phyloP scores from a whole-genome alignment of 2,329 filamentous ascomycete species.

The Calonectria fujianensis region DNA sequence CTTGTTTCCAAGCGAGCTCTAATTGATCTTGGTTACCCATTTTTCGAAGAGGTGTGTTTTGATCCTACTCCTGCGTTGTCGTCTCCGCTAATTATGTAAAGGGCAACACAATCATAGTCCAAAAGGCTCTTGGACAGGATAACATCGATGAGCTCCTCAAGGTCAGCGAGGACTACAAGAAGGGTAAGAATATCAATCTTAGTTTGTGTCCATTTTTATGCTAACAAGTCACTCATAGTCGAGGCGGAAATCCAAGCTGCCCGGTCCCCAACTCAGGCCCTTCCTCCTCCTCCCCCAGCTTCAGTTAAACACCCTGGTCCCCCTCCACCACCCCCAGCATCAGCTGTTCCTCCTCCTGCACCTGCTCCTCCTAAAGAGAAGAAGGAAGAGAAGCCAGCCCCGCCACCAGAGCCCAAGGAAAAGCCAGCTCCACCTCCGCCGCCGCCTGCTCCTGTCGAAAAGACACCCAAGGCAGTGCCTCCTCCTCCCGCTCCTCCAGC shows the following conservation, averaged over 20 bases:
- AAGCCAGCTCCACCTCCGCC: slow-evolving; percentile 43
- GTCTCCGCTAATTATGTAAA: slow-evolving; percentile 59
- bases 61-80: not conserved
- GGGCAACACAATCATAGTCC: slow-evolving; percentile 88
- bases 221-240: slow-evolving; percentile 38
- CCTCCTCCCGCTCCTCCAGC: slow-evolving; percentile 48
- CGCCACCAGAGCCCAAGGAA: slow-evolving; percentile 26
- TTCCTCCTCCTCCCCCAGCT: slow-evolving; percentile 54
- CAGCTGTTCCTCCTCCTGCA: slow-evolving; percentile 43
- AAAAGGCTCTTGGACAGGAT: slow-evolving; percentile 89
- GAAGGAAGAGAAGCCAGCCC: slow-evolving; percentile 40
- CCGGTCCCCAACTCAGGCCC: slow-evolving; percentile 52
- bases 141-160: slow-evolving; percentile 94
- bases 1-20: slow-evolving; percentile 88
- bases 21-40: slow-evolving; percentile 90
- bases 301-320: slow-evolving; percentile 6
- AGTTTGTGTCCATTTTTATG: not conserved
- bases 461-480: slow-evolving; percentile 38
- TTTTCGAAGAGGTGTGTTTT: slow-evolving; percentile 84
- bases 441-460: slow-evolving; percentile 38
- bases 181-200: slow-evolving; percentile 64
- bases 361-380: slow-evolving; percentile 5
- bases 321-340: slow-evolving; percentile 45
- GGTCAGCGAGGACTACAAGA: slow-evolving; percentile 85
- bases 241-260: slow-evolving; percentile 46